Evolutionary conservation across 805 yeast genomes (phyloP), one percentile per base, ranked within the genome.

Genomic region (Ogataea paraovalis): DNA sequence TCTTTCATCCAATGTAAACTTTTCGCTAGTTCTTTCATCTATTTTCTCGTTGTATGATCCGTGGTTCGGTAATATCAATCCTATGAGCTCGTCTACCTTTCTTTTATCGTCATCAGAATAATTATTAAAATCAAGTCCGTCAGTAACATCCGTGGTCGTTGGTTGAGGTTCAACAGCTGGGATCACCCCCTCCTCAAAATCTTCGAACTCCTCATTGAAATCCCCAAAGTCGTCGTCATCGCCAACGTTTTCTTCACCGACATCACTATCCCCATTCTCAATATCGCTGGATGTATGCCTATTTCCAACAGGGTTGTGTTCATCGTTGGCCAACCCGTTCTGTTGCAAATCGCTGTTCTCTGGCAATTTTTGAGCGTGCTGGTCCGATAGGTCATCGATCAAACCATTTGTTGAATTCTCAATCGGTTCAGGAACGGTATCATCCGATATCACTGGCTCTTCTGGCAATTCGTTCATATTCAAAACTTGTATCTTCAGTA

Each of bases 1-100:
- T 49, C 70, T 49, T 13, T 56, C 61, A 33, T 55, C 50, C 33
- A 66, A 44, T 8, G 45, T 28, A 22, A 55, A 55, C 14, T 36
- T 32, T 1, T 34, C 34, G 12, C 5, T 12, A 10, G 21, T 21
- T 21, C 18, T 39, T 14, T 22, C 19, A 4, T 39, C 34, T 13
- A 9, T 36, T 9, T 16, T 13, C 22, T 8, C n/a, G 3, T n/a
- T 2, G 4, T 37, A 18, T 10, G 28, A 5, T 39, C 13, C 19
- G 7, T 22, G n/a, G n/a, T 22, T 21, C 14, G 38, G 37, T 14
- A 59, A 45, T 16, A 59, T 49, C 7, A 43, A 38, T n/a, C 38
- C n/a, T 19, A 55, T 41, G 14, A 59, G 44, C 1, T 38, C 21
- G 9, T 46, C 28, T 2, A 61, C 48, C 8, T n/a, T 27, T 1